These are phyloP conservation scores for Teratosphaeriaceae sp. DNA, from an alignment of 2,329 filamentous ascomycete species.

Conservation along the genomic window DNA sequence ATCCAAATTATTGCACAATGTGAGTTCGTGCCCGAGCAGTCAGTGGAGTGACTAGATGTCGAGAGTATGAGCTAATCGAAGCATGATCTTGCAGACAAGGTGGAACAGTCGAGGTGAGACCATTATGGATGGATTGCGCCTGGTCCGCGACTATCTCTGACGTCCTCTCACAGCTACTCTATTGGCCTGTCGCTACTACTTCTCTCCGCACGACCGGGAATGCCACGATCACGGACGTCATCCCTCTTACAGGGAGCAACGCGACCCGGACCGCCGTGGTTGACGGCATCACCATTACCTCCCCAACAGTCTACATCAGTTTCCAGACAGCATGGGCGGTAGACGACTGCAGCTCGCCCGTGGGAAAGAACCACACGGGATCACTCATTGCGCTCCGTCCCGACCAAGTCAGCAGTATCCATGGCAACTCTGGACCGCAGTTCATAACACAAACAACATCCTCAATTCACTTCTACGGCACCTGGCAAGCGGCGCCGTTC, in stretches of 20 bases:
- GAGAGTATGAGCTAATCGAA: too few relatives aligned
- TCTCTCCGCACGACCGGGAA: not conserved
- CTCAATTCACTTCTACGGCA: not conserved
- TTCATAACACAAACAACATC: not conserved
- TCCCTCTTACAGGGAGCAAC: constrained; percentile 1
- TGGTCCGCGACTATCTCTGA: too few relatives aligned
- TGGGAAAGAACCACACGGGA: constrained; percentile 4
- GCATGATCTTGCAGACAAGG: too few relatives aligned
- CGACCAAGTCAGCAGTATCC: not conserved
- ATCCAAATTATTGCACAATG: not conserved
- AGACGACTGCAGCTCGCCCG: constrained; percentile 1
- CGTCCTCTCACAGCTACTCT: not conserved
- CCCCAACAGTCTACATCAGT: not conserved
- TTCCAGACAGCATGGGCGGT: not conserved
- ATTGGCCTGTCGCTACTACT: constrained; percentile 3
- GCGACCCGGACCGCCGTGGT: not conserved
- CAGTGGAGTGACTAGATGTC: too few relatives aligned
- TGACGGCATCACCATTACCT: not conserved
- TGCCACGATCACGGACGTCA: not conserved
- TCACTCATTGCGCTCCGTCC: not conserved
- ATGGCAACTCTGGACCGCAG: not conserved
- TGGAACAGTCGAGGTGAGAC: too few relatives aligned
- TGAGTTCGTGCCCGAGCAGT: not conserved
- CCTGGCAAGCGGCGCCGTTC: not conserved
- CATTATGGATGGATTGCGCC: too few relatives aligned